phyloP scores from a whole-genome alignment of 148 eudicot genomes.

The Rhododendron ovatum region DNA sequence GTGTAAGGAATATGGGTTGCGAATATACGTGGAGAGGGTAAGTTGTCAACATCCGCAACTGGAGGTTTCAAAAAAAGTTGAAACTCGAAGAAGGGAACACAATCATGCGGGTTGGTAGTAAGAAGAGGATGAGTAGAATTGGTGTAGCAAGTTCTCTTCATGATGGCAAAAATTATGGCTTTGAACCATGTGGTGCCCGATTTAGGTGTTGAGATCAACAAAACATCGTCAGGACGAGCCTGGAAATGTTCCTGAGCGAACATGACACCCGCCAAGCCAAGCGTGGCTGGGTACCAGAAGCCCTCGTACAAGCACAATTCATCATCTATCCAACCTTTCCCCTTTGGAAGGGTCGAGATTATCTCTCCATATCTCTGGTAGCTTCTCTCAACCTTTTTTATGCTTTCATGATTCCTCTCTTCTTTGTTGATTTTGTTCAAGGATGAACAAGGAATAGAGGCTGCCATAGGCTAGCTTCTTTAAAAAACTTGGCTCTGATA shows the following conservation, averaged over 20 bases:
- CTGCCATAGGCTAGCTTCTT: neutral
- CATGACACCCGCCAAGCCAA: neutral
- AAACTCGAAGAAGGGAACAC: conserved; percentile 6
- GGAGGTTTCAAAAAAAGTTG: neutral
- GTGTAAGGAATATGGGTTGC: neutral
- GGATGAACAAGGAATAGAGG: neutral
- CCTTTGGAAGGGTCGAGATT: neutral
- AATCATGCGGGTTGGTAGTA: conserved; percentile 1
- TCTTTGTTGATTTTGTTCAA: neutral
- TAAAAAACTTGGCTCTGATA: neutral
- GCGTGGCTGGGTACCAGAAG: neutral
- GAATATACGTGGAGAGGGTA: neutral
- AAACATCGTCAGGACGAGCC: conserved; percentile 3
- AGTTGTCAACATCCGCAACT: neutral
- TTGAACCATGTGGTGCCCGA: conserved; percentile 21
- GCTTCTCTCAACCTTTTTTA: neutral
- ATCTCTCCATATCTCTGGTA: neutral
- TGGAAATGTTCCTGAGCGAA: conserved; percentile 1
- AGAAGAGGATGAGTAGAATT: neutral
- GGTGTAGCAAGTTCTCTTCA: neutral
- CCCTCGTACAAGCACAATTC: neutral
- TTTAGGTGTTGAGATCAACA: conserved; percentile 3
- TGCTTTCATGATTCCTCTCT: neutral
- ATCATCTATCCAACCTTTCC: neutral
- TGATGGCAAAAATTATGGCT: conserved; percentile 8